These are phyloP conservation scores for Blastobotrys attinorum DNA, from an alignment of 805 yeast species.

Conservation along the genomic window DNA sequence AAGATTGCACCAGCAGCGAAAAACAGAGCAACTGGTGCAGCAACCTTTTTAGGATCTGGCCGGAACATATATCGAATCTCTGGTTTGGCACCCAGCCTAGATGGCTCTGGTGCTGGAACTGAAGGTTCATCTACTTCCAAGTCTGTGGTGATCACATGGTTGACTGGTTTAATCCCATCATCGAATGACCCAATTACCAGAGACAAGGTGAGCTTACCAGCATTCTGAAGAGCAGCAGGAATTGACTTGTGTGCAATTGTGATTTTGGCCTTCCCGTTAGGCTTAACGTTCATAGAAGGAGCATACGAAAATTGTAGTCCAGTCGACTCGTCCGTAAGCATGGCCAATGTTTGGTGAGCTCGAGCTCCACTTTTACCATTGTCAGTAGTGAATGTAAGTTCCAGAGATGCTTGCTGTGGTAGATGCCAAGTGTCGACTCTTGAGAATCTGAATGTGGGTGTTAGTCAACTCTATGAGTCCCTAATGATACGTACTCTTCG, in stretches of 20 bases:
- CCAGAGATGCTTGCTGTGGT: slow-evolving; percentile 6
- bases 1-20: slow-evolving; percentile 41
- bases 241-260: slow-evolving; percentile 25
- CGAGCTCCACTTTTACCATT: slow-evolving; percentile 9
- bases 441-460: slow-evolving; percentile 1
- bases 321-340: slow-evolving; percentile 17
- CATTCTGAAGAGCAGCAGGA: slow-evolving; percentile 25
- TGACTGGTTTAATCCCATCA: slow-evolving; percentile 8
- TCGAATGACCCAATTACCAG: slow-evolving; percentile 26
- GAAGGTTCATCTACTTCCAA: slow-evolving; percentile 5
- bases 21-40: slow-evolving; percentile 41
- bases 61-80: slow-evolving; percentile 61
- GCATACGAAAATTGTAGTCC: slow-evolving; percentile 25
- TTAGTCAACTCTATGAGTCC: not conserved
- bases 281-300: slow-evolving; percentile 20
- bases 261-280: slow-evolving; percentile 28
- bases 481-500: not conserved
- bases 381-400: slow-evolving; percentile 13
- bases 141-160: not conserved
- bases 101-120: slow-evolving; percentile 3
- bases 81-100: slow-evolving; percentile 38
- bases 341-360: slow-evolving; percentile 25
- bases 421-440: not conserved
- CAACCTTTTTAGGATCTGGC: slow-evolving; percentile 44
- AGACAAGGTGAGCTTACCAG: slow-evolving; percentile 18